phyloP scores from a whole-genome alignment of 2,329 filamentous ascomycete genomes.

The Sarocladium kiliense region DNA sequence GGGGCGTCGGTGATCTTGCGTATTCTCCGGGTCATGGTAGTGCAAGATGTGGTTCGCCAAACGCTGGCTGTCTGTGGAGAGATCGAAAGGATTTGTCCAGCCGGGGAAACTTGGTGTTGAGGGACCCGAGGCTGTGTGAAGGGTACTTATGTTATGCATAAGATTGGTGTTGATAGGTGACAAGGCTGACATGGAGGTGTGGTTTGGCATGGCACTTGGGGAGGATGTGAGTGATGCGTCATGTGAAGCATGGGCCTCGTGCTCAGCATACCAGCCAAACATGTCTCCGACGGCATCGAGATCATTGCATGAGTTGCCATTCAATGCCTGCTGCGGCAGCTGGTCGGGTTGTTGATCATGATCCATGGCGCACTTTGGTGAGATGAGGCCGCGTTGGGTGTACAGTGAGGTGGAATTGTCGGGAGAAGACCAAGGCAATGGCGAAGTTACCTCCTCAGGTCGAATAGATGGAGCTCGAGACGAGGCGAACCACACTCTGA shows the following conservation, averaged over 20 bases:
- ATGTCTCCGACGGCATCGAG: slow-evolving; percentile 4
- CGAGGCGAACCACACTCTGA: not conserved
- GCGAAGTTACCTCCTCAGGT: no score
- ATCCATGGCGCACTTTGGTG: not conserved
- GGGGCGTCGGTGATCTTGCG: slow-evolving; percentile 16
- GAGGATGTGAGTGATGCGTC: slow-evolving; percentile 9
- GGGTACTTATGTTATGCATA: not conserved
- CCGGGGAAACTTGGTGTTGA: slow-evolving; percentile 11
- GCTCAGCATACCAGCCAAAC: slow-evolving; percentile 7
- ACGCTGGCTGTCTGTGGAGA: slow-evolving; percentile 11
- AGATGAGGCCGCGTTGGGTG: not conserved
- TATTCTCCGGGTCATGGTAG: slow-evolving; percentile 22
- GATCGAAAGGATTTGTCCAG: slow-evolving; percentile 17
- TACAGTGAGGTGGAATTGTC: not conserved
- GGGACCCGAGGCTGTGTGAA: slow-evolving; percentile 2
- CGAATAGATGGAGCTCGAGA: not conserved
- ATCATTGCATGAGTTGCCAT: not conserved
- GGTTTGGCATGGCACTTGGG: slow-evolving; percentile 1
- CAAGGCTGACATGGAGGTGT: slow-evolving; percentile 15
- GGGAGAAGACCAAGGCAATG: no score
- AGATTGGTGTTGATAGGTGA: slow-evolving; percentile 10
- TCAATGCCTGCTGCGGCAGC: not conserved
- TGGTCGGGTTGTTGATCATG: not conserved
- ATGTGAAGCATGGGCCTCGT: not conserved
- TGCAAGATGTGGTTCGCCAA: slow-evolving; percentile 24